Percentiles rank a stretch among this genome's conserved stretches.
Conservation (phyloP, 495 filamentous ascomycete genomes). For the Tuber borchii region DNA sequence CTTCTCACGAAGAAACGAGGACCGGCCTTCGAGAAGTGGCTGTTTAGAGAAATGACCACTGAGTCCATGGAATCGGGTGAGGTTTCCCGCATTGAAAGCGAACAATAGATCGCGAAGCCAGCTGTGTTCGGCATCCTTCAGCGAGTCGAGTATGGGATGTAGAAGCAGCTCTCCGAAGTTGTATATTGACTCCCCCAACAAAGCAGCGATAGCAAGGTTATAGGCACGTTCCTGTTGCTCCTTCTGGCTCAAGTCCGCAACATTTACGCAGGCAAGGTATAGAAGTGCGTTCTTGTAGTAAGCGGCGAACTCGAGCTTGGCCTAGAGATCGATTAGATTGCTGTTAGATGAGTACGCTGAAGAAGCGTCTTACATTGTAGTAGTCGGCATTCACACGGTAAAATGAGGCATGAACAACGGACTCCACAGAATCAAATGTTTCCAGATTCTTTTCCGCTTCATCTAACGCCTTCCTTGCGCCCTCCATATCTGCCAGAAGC, state of each 20-base stretch:
- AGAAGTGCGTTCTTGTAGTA: constrained; percentile 97
- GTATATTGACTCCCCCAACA: constrained; percentile 91
- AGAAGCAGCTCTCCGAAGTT: constrained; percentile 98
- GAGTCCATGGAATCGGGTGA: constrained; percentile 75
- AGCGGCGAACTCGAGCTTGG: constrained; percentile 80
- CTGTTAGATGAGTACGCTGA: not conserved
- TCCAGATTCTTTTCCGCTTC: constrained; percentile 81
- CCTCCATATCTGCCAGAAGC: constrained; percentile 64
- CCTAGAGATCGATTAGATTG: constrained; percentile 42
- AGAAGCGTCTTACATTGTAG: constrained; percentile 59
- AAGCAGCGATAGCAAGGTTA: constrained; percentile 83
- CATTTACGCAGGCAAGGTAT: constrained; percentile 93
- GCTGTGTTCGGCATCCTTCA: constrained; percentile 50
- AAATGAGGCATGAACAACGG: constrained; percentile 90
- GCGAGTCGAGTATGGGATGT: constrained; percentile 86
- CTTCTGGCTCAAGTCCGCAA: constrained; percentile 59
- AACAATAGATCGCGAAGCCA: constrained; percentile 94
- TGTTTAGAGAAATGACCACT: constrained; percentile 69
- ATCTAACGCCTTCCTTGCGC: constrained; percentile 77
- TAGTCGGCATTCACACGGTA: constrained; percentile 94
- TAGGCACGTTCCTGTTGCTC: constrained; percentile 80
- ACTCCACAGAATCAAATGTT: constrained; percentile 89
- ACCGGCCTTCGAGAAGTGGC: constrained; percentile 69
- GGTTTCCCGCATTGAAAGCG: constrained; percentile 93
- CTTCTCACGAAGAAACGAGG: constrained; percentile 85